phyloP scores from a whole-genome alignment of 2,329 filamentous ascomycete species.

The Cladosporium sp. region DNA sequence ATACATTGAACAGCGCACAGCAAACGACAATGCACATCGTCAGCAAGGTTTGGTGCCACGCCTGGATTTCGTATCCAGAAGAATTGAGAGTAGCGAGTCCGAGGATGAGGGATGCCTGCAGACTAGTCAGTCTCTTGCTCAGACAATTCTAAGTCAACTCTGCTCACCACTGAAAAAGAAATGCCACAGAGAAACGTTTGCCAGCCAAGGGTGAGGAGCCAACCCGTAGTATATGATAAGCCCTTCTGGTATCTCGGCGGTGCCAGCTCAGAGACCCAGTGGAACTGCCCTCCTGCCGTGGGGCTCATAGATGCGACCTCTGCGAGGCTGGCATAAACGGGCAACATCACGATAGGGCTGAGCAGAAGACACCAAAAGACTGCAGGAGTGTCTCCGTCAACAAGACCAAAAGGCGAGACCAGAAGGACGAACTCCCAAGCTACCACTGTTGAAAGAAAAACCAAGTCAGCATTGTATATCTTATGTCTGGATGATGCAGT shows the following conservation, averaged over 20 bases:
- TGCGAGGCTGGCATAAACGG: slow-evolving; percentile 25
- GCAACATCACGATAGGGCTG: slow-evolving; percentile 16
- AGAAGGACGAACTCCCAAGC: slow-evolving; percentile 32
- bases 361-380: slow-evolving; percentile 25
- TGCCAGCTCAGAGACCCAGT: slow-evolving; percentile 36
- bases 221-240: slow-evolving; percentile 29
- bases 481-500: not conserved
- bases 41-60: slow-evolving; percentile 33
- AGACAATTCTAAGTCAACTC: slow-evolving; percentile 6
- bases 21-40: slow-evolving; percentile 40
- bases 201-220: slow-evolving; percentile 37
- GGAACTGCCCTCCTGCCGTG: slow-evolving; percentile 24
- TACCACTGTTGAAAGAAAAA: slow-evolving; percentile 20
- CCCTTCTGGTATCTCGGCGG: slow-evolving; percentile 31
- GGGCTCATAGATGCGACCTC: slow-evolving; percentile 24
- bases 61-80: slow-evolving; percentile 27
- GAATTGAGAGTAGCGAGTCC: not conserved
- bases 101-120: not conserved
- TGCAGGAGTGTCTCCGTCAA: slow-evolving; percentile 26
- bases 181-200: slow-evolving; percentile 34
- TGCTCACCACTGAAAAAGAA: slow-evolving; percentile 35
- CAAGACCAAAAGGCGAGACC: slow-evolving; percentile 16
- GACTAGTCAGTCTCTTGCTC: not conserved
- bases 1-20: slow-evolving; percentile 31
- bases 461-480: slow-evolving; percentile 2